Conservation (phyloP, 495 filamentous ascomycete species). For the Penicillium arizonense region DNA sequence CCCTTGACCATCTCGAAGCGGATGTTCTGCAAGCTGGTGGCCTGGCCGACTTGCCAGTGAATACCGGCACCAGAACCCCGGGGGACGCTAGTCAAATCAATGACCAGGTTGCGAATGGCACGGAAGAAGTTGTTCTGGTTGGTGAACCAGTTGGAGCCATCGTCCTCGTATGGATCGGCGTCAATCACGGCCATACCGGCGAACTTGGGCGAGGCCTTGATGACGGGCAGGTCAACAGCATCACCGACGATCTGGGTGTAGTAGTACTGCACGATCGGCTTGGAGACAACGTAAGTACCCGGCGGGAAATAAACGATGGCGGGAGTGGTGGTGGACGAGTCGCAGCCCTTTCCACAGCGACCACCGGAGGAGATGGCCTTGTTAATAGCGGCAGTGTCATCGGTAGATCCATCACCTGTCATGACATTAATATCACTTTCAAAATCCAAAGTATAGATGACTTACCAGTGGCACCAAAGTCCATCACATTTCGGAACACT, state of each 20-base stretch:
- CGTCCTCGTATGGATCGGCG: constrained; percentile 72
- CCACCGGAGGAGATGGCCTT: constrained; percentile 71
- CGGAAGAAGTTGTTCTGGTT: constrained; percentile 99
- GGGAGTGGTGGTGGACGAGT: constrained; percentile 74
- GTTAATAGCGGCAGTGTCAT: constrained; percentile 91
- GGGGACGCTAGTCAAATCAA: constrained; percentile 77
- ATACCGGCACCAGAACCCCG: constrained; percentile 68
- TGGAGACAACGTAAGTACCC: constrained; percentile 70
- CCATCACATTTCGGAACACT: constrained; percentile 85
- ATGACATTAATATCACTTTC: constrained; percentile 25
- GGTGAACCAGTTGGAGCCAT: constrained; percentile 71
- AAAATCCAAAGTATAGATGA: not conserved
- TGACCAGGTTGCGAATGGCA: constrained; percentile 88
- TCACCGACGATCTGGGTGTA: constrained; percentile 84
- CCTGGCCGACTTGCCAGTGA: constrained; percentile 98
- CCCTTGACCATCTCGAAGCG: constrained; percentile 83
- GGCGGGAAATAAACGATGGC: constrained; percentile 80
- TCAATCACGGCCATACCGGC: constrained; percentile 88
- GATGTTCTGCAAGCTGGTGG: constrained; percentile 88
- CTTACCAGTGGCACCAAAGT: constrained; percentile 71
- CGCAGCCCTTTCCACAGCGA: constrained; percentile 76
- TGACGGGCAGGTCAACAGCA: constrained; percentile 62
- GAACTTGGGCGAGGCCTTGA: constrained; percentile 75
- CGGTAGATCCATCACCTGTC: constrained; percentile 70
- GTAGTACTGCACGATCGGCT: constrained; percentile 70